These are phyloP conservation scores for Penicillium sp. DNA, from an alignment of 2,329 filamentous ascomycete genomes.

Conservation along the genomic window DNA sequence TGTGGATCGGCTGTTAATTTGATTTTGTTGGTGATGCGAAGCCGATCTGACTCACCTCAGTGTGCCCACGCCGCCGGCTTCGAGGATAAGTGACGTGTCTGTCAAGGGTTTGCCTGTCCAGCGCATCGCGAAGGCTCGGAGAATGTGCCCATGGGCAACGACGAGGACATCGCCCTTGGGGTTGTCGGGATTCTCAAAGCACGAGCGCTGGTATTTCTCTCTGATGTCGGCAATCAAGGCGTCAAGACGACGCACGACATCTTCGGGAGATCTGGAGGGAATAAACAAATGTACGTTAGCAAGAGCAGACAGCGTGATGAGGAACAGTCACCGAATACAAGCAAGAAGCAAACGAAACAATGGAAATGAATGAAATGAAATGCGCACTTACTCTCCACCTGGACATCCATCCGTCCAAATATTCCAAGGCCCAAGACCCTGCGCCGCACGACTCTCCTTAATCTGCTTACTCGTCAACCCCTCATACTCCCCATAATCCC, in stretches of 20 bases:
- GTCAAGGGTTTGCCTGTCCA: conserved; percentile 71
- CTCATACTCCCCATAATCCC: conserved; percentile 86
- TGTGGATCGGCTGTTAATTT: conserved; percentile 27
- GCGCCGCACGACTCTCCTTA: conserved; percentile 49
- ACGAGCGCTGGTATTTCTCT: conserved; percentile 56
- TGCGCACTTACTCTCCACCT: conserved; percentile 74
- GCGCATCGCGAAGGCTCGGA: conserved; percentile 79
- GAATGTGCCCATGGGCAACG: conserved; percentile 84
- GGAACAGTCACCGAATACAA: not conserved
- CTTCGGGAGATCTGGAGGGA: conserved; percentile 56
- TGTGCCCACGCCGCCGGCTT: conserved; percentile 78
- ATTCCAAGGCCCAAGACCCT: conserved; percentile 63
- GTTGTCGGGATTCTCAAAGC: conserved; percentile 52
- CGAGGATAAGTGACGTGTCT: conserved; percentile 74
- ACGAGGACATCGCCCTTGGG: conserved; percentile 63
- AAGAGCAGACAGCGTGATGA: not conserved
- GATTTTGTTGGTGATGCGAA: not conserved
- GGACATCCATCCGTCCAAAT: conserved; percentile 88
- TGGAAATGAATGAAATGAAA: conserved; percentile 15
- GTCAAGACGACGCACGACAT: conserved; percentile 69
- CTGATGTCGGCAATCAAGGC: conserved; percentile 69
- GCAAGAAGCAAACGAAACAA: not conserved
- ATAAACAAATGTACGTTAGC: not conserved
- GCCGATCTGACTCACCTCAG: conserved; percentile 65
- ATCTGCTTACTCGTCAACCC: conserved; percentile 70